phyloP scores from a whole-genome alignment of 495 filamentous ascomycete species.

The Aspergillus ostianus region DNA sequence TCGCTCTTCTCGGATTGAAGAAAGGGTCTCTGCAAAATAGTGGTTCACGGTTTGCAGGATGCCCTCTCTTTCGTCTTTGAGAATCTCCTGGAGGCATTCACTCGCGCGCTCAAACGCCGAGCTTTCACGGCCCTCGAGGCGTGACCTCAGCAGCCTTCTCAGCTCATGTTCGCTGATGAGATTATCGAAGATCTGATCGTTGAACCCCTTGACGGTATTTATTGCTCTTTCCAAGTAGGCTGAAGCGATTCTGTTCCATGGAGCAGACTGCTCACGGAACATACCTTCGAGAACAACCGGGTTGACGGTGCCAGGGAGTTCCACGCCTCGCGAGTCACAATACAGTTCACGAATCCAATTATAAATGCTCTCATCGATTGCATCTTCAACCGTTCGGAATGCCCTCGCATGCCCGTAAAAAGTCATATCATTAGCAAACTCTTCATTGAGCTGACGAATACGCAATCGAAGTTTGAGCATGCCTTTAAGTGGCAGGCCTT shows the following conservation, averaged over 20 bases:
- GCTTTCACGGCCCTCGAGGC: background rate
- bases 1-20: slow-evolving; percentile 23
- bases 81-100: slow-evolving; percentile 13
- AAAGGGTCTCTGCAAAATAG: slow-evolving; percentile 32
- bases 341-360: slow-evolving; percentile 33
- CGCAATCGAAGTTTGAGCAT: slow-evolving; percentile 32
- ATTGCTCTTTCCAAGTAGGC: slow-evolving; percentile 22
- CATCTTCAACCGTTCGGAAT: slow-evolving; percentile 21
- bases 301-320: slow-evolving; percentile 39
- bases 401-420: slow-evolving; percentile 25
- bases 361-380: slow-evolving; percentile 27
- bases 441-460: slow-evolving; percentile 27
- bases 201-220: slow-evolving; percentile 6
- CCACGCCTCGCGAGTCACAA: slow-evolving; percentile 30
- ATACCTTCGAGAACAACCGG: slow-evolving; percentile 31
- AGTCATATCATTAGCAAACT: slow-evolving; percentile 32
- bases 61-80: slow-evolving; percentile 34
- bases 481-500: slow-evolving; percentile 12
- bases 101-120: background rate
- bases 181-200: background rate
- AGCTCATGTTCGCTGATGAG: slow-evolving; percentile 14
- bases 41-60: slow-evolving; percentile 37
- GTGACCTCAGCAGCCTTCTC: background rate
- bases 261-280: slow-evolving; percentile 33
- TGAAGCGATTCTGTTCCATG: slow-evolving; percentile 30